Percentiles rank a stretch among this genome's conserved stretches.
Conservation (phyloP, 176 grass and related monocot genomes). For the Alloteropsis semialata region DNA sequence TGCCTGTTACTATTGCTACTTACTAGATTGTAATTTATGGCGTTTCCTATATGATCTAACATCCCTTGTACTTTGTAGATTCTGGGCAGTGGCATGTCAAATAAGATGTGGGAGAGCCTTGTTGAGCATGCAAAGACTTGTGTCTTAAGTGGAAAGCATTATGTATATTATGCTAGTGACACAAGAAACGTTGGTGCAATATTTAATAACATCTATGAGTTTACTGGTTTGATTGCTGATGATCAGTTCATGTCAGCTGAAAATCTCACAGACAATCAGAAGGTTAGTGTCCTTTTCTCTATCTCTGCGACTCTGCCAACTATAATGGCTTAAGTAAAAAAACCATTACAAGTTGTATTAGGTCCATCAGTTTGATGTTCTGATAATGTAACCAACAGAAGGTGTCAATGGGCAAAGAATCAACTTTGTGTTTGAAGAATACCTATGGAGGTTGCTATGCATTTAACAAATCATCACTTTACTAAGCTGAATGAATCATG, state of each 20-base stretch:
- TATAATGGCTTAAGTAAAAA: slow-evolving; percentile 15
- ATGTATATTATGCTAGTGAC: slow-evolving; percentile 70
- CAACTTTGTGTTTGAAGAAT: neutral
- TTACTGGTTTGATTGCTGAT: slow-evolving; percentile 74
- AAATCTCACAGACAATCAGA: slow-evolving; percentile 74
- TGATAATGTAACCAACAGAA: slow-evolving; percentile 6
- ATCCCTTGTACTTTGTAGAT: slow-evolving; percentile 48
- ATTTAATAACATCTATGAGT: slow-evolving; percentile 95
- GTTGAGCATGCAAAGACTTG: slow-evolving; percentile 96
- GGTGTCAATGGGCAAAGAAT: neutral
- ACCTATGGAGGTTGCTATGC: neutral
- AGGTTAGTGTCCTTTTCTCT: slow-evolving; percentile 44
- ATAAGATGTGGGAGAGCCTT: slow-evolving; percentile 97
- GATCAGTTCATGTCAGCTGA: slow-evolving; percentile 83
- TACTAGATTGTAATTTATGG: slow-evolving; percentile 25
- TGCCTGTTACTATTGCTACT: slow-evolving; percentile 18
- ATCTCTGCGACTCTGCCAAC: neutral
- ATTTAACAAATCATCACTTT: neutral
- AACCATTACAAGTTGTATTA: neutral
- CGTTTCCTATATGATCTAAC: slow-evolving; percentile 25
- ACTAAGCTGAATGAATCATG: neutral
- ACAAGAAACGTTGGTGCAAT: slow-evolving; percentile 71
- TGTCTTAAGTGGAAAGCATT: slow-evolving; percentile 81
- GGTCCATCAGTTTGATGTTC: neutral
- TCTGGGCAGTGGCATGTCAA: slow-evolving; percentile 84